Percentiles rank a stretch among this genome's conserved stretches.
Evolutionary conservation across 495 filamentous ascomycete species (phyloP).

Genomic region (Viridothelium virens): DNA sequence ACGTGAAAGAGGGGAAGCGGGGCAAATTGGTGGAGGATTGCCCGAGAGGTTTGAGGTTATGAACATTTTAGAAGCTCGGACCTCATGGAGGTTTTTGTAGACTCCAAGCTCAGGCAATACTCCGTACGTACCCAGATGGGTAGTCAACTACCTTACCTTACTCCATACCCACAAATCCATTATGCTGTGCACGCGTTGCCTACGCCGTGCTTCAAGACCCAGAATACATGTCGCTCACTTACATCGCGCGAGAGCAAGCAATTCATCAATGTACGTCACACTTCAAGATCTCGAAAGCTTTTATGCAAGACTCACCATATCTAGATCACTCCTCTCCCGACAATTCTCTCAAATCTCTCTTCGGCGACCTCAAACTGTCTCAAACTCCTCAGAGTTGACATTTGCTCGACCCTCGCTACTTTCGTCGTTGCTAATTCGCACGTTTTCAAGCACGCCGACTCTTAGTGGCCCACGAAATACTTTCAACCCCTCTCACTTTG

Average conservation of each 20-base stretch:
- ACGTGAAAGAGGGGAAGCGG: not conserved
- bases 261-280: not conserved
- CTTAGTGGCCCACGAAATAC: conserved; percentile 50
- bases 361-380: conserved; percentile 31
- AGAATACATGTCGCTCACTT: not conserved
- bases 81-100: not conserved
- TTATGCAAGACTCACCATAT: not conserved
- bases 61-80: conserved; percentile 11
- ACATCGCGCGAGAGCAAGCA: not conserved
- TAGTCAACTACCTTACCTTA: too few relatives aligned
- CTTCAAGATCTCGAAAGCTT: not conserved
- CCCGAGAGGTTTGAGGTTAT: not conserved
- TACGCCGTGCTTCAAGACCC: not conserved
- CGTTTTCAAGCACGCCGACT: conserved; percentile 40
- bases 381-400: conserved; percentile 16
- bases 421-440: conserved; percentile 41
- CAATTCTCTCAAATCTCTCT: conserved; percentile 33
- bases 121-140: not conserved
- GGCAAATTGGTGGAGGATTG: not conserved
- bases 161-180: not conserved
- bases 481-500: conserved; percentile 57
- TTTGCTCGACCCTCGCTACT: conserved; percentile 32
- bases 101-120: not conserved
- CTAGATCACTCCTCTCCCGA: conserved; percentile 28
- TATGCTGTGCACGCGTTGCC: conserved; percentile 30